Evolutionary conservation across 2,329 filamentous ascomycete species (phyloP).

Genomic region (Xylariaceae sp.): DNA sequence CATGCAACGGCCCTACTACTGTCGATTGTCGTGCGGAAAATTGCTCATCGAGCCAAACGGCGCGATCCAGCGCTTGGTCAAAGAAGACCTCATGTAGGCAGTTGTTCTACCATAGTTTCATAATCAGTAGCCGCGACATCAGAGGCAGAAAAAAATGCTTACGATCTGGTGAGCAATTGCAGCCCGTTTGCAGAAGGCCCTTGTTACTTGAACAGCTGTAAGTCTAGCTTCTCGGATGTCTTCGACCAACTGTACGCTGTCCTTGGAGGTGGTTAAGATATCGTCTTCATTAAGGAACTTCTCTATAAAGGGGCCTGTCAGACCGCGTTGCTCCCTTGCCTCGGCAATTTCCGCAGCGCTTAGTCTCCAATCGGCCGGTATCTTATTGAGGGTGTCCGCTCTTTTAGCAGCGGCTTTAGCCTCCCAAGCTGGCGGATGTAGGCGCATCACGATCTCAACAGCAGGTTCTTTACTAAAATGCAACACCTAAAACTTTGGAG

Average conservation of each 20-base stretch:
- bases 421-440: not conserved
- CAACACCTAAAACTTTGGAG: no score
- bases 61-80: conserved; percentile 29
- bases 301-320: not conserved
- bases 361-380: not conserved
- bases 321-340: not conserved
- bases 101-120: conserved; percentile 1
- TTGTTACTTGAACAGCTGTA: not conserved
- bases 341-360: not conserved
- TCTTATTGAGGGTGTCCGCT: not conserved
- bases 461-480: no score
- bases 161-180: conserved; percentile 2
- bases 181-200: conserved; percentile 1
- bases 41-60: conserved; percentile 39
- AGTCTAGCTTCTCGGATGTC: not conserved
- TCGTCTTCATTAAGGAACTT: not conserved
- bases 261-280: not conserved
- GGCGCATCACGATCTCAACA: no score
- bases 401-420: not conserved
- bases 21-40: conserved; percentile 30
- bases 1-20: conserved; percentile 38
- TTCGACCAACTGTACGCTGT: not conserved
- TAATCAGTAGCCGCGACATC: no score
- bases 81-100: conserved; percentile 27
- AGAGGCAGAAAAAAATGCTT: no score